Conservation (phyloP, 345 rosid genomes). For the Eucalyptus marginata region DNA sequence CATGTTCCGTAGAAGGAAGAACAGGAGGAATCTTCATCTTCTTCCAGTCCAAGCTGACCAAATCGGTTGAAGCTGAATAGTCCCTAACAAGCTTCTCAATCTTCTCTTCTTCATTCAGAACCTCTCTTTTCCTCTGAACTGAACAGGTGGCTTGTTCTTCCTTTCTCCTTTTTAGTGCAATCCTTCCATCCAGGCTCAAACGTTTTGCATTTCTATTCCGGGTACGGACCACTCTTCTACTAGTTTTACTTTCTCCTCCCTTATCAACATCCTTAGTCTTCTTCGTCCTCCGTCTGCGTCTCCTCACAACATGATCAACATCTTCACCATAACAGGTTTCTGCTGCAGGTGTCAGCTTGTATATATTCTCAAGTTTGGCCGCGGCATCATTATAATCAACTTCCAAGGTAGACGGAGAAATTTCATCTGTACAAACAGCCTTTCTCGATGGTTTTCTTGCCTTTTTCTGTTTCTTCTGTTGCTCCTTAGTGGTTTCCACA, state of each 20-base stretch:
- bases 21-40: slow-evolving; percentile 96
- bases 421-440: slow-evolving; percentile 14
- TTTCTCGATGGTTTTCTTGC: slow-evolving; percentile 16
- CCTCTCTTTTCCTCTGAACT: slow-evolving; percentile 5
- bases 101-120: slow-evolving; percentile 39
- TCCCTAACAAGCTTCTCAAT: slow-evolving; percentile 62
- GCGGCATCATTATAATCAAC: slow-evolving; percentile 89
- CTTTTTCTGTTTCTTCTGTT: slow-evolving; percentile 28
- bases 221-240: slow-evolving; percentile 31
- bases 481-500: slow-evolving; percentile 26
- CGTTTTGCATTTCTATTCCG: slow-evolving; percentile 36
- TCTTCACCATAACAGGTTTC: slow-evolving; percentile 24
- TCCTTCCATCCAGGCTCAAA: slow-evolving; percentile 63
- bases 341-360: slow-evolving; percentile 56
- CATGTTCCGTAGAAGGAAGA: slow-evolving; percentile 64
- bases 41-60: slow-evolving; percentile 86
- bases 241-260: not conserved
- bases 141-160: slow-evolving; percentile 10
- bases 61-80: slow-evolving; percentile 60
- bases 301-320: slow-evolving; percentile 3
- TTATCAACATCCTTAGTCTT: slow-evolving; percentile 18
- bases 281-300: slow-evolving; percentile 27
- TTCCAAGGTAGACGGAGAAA: slow-evolving; percentile 22
- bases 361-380: slow-evolving; percentile 73
- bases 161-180: slow-evolving; percentile 31